phyloP scores from a whole-genome alignment of 139 green algal species.

The Penium margaritaceum region DNA sequence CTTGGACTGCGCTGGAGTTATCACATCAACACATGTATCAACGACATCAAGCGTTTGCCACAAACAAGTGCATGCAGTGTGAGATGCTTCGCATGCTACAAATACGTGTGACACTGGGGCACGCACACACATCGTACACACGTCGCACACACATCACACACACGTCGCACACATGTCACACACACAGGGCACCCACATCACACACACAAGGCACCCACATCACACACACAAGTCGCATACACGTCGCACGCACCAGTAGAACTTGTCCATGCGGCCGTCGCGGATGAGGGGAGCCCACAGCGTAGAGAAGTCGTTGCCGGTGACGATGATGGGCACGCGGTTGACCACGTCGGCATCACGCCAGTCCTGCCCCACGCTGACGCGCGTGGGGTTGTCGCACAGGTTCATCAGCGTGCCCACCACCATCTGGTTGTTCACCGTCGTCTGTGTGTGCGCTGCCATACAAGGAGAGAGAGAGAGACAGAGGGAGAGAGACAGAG shows the following conservation, averaged over 20 bases:
- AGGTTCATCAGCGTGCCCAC: constrained; percentile 54
- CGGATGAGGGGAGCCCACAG: constrained; percentile 88
- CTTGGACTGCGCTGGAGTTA: no score
- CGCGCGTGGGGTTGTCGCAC: constrained; percentile 35
- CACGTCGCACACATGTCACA: no score
- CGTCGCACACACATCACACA: no score
- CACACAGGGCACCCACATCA: no score
- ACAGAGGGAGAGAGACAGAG: background rate
- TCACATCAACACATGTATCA: no score
- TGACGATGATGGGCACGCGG: constrained; percentile 51
- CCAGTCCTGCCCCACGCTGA: constrained; percentile 44
- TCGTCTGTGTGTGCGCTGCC: constrained; percentile 38
- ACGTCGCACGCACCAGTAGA: constrained; percentile 52
- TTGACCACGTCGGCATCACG: constrained; percentile 16
- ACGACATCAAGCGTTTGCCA: no score
- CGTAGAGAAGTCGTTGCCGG: constrained; percentile 58
- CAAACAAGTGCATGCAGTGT: no score
- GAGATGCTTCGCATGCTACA: no score
- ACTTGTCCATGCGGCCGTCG: constrained; percentile 66
- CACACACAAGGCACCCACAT: no score
- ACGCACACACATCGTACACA: no score
- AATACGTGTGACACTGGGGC: no score
- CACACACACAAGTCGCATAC: no score
- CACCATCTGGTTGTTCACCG: constrained; percentile 56
- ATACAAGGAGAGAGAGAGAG: background rate